These are phyloP conservation scores for Tolypocladium cylindrosporum DNA, from an alignment of 2,329 filamentous ascomycete genomes.

Conservation along the genomic window DNA sequence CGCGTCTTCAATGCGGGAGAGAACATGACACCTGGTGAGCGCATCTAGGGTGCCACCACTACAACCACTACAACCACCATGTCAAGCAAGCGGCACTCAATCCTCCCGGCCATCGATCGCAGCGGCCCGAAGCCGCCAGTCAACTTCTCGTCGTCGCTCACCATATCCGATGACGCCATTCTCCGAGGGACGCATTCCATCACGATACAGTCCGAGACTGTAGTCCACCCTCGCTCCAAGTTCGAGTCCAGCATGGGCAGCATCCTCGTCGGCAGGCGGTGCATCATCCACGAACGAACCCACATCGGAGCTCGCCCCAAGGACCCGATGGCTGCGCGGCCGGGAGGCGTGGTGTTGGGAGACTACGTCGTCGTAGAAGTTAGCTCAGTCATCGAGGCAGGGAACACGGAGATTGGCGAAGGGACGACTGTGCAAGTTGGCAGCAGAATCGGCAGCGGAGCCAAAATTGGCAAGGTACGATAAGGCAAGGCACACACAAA, in stretches of 20 bases:
- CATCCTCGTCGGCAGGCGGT: slow-evolving; percentile 70
- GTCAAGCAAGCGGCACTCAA: slow-evolving; percentile 45
- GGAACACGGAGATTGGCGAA: slow-evolving; percentile 51
- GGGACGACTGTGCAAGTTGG: slow-evolving; percentile 52
- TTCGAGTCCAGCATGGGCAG: slow-evolving; percentile 71
- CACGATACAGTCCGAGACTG: slow-evolving; percentile 63
- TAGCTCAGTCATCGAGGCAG: slow-evolving; percentile 49
- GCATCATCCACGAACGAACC: slow-evolving; percentile 67
- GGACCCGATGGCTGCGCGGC: slow-evolving; percentile 12
- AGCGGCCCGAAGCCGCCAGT: slow-evolving; percentile 51
- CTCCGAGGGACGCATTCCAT: slow-evolving; percentile 68
- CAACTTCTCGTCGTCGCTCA: slow-evolving; percentile 48
- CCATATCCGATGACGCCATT: slow-evolving; percentile 52
- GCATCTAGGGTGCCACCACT: background rate
- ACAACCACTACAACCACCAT: slow-evolving; percentile 8
- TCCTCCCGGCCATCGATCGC: slow-evolving; percentile 40
- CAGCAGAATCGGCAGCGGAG: slow-evolving; percentile 47
- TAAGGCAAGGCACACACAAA: background rate
- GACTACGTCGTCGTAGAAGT: slow-evolving; percentile 55
- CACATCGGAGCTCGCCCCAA: slow-evolving; percentile 38
- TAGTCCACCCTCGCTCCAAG: slow-evolving; percentile 78
- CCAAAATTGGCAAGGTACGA: slow-evolving; percentile 51
- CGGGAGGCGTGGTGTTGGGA: slow-evolving; percentile 43
- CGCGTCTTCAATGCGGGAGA: background rate
- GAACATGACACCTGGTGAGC: background rate